A percentile compares a stretch with the other conserved stretches of the same genome.
phyloP scores from a whole-genome alignment of 495 filamentous ascomycete genomes.

The Penicillium flavigenum region DNA sequence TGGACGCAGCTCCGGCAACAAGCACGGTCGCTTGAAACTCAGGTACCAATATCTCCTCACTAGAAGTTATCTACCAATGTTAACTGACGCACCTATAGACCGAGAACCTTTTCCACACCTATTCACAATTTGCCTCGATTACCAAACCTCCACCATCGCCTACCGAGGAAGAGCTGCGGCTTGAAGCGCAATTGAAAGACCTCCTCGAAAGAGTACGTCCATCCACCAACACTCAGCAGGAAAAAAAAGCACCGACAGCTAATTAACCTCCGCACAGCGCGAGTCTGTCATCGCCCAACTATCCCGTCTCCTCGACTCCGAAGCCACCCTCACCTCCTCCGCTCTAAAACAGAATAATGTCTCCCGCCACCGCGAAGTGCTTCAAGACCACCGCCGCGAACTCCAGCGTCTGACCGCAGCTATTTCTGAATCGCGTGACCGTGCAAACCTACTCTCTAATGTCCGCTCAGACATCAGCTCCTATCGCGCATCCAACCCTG shows the following conservation, averaged over 20 bases:
- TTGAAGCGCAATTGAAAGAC: slow-evolving; percentile 80
- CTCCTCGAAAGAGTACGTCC: slow-evolving; percentile 58
- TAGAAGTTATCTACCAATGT: background rate
- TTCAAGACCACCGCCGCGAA: slow-evolving; percentile 82
- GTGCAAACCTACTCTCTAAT: slow-evolving; percentile 85
- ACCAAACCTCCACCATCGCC: slow-evolving; percentile 78
- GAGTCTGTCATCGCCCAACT: slow-evolving; percentile 81
- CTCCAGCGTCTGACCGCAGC: slow-evolving; percentile 66
- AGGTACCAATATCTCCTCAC: slow-evolving; percentile 54
- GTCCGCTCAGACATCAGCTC: slow-evolving; percentile 90
- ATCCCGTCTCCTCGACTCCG: slow-evolving; percentile 86
- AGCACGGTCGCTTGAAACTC: slow-evolving; percentile 83
- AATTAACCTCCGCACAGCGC: slow-evolving; percentile 53
- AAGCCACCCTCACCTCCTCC: slow-evolving; percentile 83
- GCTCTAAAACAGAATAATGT: slow-evolving; percentile 95
- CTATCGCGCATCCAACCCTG: slow-evolving; percentile 79
- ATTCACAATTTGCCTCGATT: slow-evolving; percentile 87
- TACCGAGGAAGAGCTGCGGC: slow-evolving; percentile 76
- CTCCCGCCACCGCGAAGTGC: slow-evolving; percentile 84
- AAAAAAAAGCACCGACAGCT: slow-evolving; percentile 1
- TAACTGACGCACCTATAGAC: slow-evolving; percentile 57
- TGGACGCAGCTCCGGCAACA: slow-evolving; percentile 97
- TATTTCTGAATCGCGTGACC: slow-evolving; percentile 73
- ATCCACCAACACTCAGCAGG: slow-evolving; percentile 11
- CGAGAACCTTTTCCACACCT: slow-evolving; percentile 88